These are phyloP conservation scores for Salvia hispanica DNA, from an alignment of 257 asterid species.

Conservation along the genomic window DNA sequence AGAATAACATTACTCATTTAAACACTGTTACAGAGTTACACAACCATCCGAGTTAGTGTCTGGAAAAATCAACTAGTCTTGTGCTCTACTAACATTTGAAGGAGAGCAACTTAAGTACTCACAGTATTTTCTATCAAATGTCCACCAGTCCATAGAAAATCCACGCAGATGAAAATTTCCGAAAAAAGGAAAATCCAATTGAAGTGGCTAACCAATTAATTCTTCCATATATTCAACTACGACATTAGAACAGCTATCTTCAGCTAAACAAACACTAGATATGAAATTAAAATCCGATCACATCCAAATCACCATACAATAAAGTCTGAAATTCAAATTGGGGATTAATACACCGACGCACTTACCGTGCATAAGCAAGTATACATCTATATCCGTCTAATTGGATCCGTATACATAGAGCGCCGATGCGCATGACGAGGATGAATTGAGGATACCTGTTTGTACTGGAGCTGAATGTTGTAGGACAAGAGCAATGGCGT, in stretches of 20 bases:
- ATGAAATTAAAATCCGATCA: neutral
- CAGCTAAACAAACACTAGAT: neutral
- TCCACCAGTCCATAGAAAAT: neutral
- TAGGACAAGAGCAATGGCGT: conserved; percentile 87
- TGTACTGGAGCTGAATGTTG: conserved; percentile 78
- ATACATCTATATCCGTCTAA: neutral
- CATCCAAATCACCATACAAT: conserved; percentile 6
- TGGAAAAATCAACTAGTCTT: neutral
- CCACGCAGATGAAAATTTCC: neutral
- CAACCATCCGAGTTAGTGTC: conserved; percentile 8
- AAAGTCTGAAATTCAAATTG: conserved; percentile 19
- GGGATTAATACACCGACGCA: conserved; percentile 13
- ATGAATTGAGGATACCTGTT: conserved; percentile 52
- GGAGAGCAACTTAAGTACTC: neutral
- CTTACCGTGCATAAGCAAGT: conserved; percentile 6
- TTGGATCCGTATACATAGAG: conserved; percentile 9
- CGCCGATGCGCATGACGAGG: conserved; percentile 16
- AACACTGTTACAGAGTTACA: neutral
- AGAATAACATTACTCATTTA: neutral
- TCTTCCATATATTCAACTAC: neutral
- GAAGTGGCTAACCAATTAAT: neutral
- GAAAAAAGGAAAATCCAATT: neutral
- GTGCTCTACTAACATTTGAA: neutral
- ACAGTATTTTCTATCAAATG: neutral
- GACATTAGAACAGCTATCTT: too few species aligned